Evolutionary conservation across 176 grass and related monocot genomes (phyloP).

Genomic region (Puya raimondii): DNA sequence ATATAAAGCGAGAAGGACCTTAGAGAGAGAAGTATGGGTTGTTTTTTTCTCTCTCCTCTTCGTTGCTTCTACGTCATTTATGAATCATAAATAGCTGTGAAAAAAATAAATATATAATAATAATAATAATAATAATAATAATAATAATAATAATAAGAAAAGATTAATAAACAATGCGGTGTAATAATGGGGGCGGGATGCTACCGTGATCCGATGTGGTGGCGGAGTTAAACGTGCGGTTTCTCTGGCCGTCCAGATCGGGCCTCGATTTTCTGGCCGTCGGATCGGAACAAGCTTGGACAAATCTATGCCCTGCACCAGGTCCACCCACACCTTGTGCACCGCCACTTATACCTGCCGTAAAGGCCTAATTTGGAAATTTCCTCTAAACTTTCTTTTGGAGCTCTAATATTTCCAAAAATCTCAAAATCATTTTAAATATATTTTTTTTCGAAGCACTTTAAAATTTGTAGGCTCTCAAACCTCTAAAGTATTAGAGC

Average conservation of each 20-base stretch:
- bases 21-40: not conserved
- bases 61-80: not conserved
- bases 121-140: not conserved
- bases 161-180: not conserved
- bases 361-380: too few relatives aligned
- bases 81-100: not conserved
- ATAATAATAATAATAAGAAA: not conserved
- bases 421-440: too few relatives aligned
- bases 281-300: too few relatives aligned
- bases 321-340: too few relatives aligned
- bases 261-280: too few relatives aligned
- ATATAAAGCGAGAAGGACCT: not conserved
- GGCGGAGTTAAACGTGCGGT: not conserved
- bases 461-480: too few relatives aligned
- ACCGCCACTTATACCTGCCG: too few relatives aligned
- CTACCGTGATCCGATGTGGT: not conserved
- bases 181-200: not conserved
- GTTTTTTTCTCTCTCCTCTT: not conserved
- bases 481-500: too few relatives aligned
- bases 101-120: not conserved
- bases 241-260: not conserved
- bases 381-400: too few relatives aligned
- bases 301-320: too few relatives aligned
- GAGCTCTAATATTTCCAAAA: too few relatives aligned
- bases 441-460: too few relatives aligned